A percentile compares a stretch with the other conserved stretches of the same genome.
Conservation (phyloP, 345 rosid species). For the Citrus reticulata region DNA sequence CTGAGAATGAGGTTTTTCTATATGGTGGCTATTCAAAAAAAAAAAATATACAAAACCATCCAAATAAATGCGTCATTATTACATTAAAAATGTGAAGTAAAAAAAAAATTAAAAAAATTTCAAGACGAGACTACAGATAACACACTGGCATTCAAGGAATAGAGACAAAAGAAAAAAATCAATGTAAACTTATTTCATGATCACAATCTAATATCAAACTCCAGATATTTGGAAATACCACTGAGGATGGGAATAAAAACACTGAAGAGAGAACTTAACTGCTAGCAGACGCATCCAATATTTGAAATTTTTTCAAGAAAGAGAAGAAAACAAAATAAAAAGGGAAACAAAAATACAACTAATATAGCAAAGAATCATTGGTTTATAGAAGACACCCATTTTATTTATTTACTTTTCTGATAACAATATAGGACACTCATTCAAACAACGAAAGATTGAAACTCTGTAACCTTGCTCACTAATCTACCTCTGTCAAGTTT, state of each 20-base stretch:
- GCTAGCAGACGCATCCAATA: neutral
- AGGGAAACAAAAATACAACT: neutral
- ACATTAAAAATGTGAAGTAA: neutral
- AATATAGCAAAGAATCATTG: neutral
- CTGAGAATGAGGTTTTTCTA: too few relatives aligned
- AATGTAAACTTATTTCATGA: neutral
- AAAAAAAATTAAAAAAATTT: neutral
- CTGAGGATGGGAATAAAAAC: neutral
- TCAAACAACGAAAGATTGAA: neutral
- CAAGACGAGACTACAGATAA: neutral
- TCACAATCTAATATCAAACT: neutral
- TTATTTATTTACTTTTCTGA: too few relatives aligned
- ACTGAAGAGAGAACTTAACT: neutral
- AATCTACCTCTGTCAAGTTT: conserved; percentile 58
- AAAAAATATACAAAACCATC: neutral
- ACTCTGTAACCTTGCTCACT: conserved; percentile 24
- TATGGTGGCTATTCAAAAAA: too few relatives aligned
- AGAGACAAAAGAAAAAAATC: neutral
- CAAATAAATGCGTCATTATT: neutral
- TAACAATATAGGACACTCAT: neutral
- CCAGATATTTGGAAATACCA: neutral
- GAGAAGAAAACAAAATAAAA: neutral
- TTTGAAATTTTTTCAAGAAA: neutral
- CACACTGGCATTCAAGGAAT: neutral
- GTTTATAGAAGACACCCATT: neutral